Evolutionary conservation across 106 monocot genomes (phyloP), one percentile per base, ranked within the genome.

Genomic region (Dendrobium nobile): DNA sequence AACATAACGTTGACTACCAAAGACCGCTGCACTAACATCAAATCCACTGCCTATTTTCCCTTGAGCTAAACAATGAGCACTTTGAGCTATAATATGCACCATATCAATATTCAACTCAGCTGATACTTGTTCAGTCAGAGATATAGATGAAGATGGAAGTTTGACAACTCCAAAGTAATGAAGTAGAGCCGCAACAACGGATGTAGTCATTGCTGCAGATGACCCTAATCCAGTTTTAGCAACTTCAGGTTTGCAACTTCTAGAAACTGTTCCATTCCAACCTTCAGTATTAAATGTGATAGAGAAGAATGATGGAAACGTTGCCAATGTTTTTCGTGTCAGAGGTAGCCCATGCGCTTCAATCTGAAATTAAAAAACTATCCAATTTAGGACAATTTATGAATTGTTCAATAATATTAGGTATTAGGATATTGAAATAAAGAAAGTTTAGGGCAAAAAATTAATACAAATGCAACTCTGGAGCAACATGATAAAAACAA

Each of bases 41-140:
- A 99, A 99, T 78, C 98, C 95, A 84, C 98, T 99, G 68, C 98
- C 98, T 68, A 99, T 82, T 87, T 99, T 99, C 59, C 98, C 95
- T 92, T 99, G 98, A 80, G 98, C 98, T 79, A 98, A 85, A 80
- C 98, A 99, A 87, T 99, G 98, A 75, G 95, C 98, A 91, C 82
- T 87, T 86, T 98, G 98, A 84, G 95, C 90, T 83, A 93, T 88
- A 80, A 87, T 70, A 86, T 98, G 98, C 26, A 98, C 89, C 85
- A 98, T 82, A 88, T 91, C 92, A 84, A 95, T 89, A 82, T 86
- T 84, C 72, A 77, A 67, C 79, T 83, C 77, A 54, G 33, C 43
- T 47, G 73, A 43, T 7, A 47, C 81, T 44, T 74, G 82, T 70
- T 78, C 72, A 68, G 79, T 26, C 1, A 54, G 55, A 80, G 81